Conservation (phyloP, 2,329 filamentous ascomycete species). For the Aspergillus eucalypticola region DNA sequence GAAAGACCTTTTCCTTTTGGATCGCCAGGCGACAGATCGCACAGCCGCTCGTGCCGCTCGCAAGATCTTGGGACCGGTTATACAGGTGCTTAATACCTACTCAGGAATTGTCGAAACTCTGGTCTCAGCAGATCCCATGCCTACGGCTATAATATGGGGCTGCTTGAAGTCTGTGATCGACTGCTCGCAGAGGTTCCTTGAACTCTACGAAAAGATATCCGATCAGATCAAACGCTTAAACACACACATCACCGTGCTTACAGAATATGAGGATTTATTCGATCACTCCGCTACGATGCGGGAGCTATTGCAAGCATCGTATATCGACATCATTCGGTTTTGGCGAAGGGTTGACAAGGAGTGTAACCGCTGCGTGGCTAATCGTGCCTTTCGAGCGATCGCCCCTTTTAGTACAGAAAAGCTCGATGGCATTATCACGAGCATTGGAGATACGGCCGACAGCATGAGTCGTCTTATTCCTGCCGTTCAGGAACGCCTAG, state of each 20-base stretch:
- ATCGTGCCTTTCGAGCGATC: background rate
- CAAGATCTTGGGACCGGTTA: background rate
- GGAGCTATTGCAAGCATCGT: background rate
- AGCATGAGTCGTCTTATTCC: background rate
- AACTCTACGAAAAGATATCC: background rate
- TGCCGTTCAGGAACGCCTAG: background rate
- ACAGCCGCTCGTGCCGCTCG: background rate
- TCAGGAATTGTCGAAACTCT: background rate
- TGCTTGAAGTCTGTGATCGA: background rate
- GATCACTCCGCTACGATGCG: background rate
- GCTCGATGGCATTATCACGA: background rate
- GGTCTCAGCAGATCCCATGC: background rate
- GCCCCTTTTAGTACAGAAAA: background rate
- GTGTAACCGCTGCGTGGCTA: background rate
- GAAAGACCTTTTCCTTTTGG: background rate
- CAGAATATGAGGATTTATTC: conserved; percentile 3
- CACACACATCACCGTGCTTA: background rate
- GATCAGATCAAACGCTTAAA: background rate
- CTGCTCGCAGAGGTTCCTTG: background rate
- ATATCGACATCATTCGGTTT: background rate
- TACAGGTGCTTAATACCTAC: background rate
- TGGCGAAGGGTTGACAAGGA: background rate
- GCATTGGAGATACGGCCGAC: background rate
- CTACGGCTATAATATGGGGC: background rate
- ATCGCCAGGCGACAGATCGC: background rate